Percentiles rank a stretch among this genome's conserved stretches.
Conservation (phyloP, 192 early-diverging fungal genomes). For the Coemansia sp. region DNA sequence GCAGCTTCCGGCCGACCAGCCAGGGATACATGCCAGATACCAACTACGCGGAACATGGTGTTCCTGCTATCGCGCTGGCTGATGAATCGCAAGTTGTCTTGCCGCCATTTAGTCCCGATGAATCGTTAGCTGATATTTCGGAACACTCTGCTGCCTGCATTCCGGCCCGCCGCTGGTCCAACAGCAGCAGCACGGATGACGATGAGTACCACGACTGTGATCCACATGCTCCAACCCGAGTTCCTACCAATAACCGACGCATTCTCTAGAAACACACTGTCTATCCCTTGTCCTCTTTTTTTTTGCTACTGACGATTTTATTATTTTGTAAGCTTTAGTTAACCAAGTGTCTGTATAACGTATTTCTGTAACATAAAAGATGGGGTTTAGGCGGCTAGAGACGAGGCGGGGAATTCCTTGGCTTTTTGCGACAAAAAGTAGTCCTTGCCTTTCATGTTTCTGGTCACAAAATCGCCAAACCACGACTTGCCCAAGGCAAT, state of each 20-base stretch:
- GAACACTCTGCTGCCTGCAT: background rate
- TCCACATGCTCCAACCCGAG: background rate
- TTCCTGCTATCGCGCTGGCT: background rate
- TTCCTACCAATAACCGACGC: background rate
- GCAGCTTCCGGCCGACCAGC: background rate
- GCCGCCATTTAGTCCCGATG: background rate
- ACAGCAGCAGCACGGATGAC: background rate
- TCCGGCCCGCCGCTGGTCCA: background rate
- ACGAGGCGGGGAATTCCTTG: background rate
- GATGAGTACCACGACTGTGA: background rate
- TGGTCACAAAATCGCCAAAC: constrained; percentile 20
- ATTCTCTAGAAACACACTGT: background rate
- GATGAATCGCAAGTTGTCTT: constrained; percentile 13
- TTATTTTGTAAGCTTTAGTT: too few relatives aligned
- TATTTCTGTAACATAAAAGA: too few relatives aligned
- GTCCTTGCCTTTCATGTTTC: constrained; percentile 35
- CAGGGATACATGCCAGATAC: background rate
- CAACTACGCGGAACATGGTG: background rate
- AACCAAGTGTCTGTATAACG: too few relatives aligned
- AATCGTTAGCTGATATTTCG: background rate
- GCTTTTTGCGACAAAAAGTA: constrained; percentile 19
- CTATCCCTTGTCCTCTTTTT: too few relatives aligned
- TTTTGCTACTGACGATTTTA: too few relatives aligned
- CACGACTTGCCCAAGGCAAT: constrained; percentile 33
- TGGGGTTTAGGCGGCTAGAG: background rate